Evolutionary conservation across 495 filamentous ascomycete genomes (phyloP).

Genomic region (Stereocaulon alpinum): DNA sequence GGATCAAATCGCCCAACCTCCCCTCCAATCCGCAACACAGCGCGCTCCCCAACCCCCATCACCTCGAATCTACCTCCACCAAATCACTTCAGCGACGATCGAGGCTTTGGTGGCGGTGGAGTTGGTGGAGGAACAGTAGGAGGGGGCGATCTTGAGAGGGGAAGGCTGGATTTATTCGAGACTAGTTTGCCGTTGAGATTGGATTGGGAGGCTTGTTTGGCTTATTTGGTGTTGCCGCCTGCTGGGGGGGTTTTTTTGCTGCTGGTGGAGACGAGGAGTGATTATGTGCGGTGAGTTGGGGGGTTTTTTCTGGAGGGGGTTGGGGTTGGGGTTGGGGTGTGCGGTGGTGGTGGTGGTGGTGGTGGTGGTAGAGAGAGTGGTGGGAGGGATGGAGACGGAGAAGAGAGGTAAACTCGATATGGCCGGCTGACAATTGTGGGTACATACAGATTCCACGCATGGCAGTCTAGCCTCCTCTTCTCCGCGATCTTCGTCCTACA

Average conservation of each 20-base stretch:
- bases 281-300: constrained; percentile 75
- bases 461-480: constrained; percentile 87
- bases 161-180: constrained; percentile 66
- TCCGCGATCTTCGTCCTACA: constrained; percentile 75
- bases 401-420: no score
- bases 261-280: constrained; percentile 83
- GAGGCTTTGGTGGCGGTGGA: constrained; percentile 1
- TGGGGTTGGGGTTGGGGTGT: not conserved
- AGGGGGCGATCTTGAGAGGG: constrained; percentile 31
- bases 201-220: constrained; percentile 82
- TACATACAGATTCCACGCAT: constrained; percentile 94
- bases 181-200: constrained; percentile 72
- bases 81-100: constrained; percentile 27
- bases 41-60: constrained; percentile 26
- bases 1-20: constrained; percentile 35
- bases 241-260: constrained; percentile 77
- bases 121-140: no score
- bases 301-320: not conserved
- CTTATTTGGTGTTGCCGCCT: constrained; percentile 80
- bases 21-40: constrained; percentile 34
- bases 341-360: not conserved
- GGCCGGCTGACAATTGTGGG: no score
- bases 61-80: constrained; percentile 32
- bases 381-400: not conserved
- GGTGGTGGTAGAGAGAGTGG: no score